Base-by-base conservation (phyloP, 2,329 filamentous ascomycete species). In the Gnomoniopsis smithogilvyi region DNA sequence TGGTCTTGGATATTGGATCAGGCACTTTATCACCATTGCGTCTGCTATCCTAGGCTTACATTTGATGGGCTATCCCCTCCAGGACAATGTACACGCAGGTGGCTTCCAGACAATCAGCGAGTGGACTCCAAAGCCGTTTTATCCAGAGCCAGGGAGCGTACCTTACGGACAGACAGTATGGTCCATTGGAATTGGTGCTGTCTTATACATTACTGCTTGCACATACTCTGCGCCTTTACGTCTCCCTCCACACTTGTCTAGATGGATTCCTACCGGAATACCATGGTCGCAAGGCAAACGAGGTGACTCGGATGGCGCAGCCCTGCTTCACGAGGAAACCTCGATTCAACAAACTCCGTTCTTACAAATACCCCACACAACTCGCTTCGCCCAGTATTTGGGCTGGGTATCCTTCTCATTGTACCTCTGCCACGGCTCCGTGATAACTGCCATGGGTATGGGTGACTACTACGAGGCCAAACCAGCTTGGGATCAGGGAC, bases 381-480 rank as follows among this genome's bases (percentile, higher is more conserved):
- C 60, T 1, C 30, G 51, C n/a, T 62, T 64, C 24, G 63, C 62
- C 22, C 63, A 63, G 54, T 67, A 67, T 51, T 54, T 67, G 15
- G 64, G 65, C 43, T 61, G 61, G 22, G 61, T 66, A 49, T 64
- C 63, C 3, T 67, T 63, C 54, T 59, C 64, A 19, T 54, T 66
- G 43, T 66, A 65, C 53, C 60, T 65, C 22, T 51, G 63, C 21
- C 64, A 66, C 52, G 62, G 56, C 6, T 22, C 50, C 15, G 48
- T 64, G 17, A n/a, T 41, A 3, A n/a, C 36, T 12, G 36, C 14
- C 14, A 15, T 4, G 6, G 14, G 36, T 14, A 41, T 15, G 14
- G 17, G 14, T n/a, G 11, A 6, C 11, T 41, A 41, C 36, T 41
- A 41, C 11, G 36, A 41, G 36, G 36, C 36, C 4, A n/a, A 14